Evolutionary conservation across 2,329 filamentous ascomycete species (phyloP), one percentile per base, ranked within the genome.

Genomic region (Colletotrichum graminicola): DNA sequence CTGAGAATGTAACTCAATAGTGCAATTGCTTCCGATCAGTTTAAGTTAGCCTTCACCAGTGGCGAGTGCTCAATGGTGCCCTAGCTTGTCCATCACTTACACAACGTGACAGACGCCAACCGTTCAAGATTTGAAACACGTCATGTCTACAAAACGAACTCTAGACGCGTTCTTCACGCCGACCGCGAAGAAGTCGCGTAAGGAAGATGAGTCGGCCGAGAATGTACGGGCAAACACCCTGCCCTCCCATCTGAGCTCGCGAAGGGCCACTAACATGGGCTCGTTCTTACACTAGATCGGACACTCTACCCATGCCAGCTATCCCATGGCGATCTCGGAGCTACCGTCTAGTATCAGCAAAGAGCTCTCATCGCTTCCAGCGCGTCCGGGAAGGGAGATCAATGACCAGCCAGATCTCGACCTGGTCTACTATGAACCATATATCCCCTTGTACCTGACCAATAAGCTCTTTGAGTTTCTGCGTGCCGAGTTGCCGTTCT

Each of bases 371-470:
- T 84, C 82, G 5, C 75, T 86, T 1, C 89, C 91, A 7, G 85
- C 86, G 1, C 81, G 84, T 26, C 83, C 88, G 71, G 88, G 86
- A 1, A 85, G 82, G 56, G 76, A 78, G 3, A 91, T 94, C 74
- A 89, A 89, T 75, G 85, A 94, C 76, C 89, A 92, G 76, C 87
- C 89, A 0, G 88, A 94, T 73, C 85, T 95, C 0, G 91, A 95
- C 77, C 84, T 95, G 0, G 80, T 95, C 11, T 93, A 93, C 80
- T 95, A 92, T 78, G 87, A 93, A 75, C 92, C 93, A 0, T 95
- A 92, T 74, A 85, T 95, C 5, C 87, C 91, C 0, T 81, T 84
- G 2, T 79, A 85, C 16, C 83, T 89, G 14, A 84, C 89, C 26
- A 84, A 85, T 4, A 83, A 88, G 5, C 80, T 94, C 0, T 95